phyloP scores from a whole-genome alignment of 306 rosid genomes.

The Medicago arabica region DNA sequence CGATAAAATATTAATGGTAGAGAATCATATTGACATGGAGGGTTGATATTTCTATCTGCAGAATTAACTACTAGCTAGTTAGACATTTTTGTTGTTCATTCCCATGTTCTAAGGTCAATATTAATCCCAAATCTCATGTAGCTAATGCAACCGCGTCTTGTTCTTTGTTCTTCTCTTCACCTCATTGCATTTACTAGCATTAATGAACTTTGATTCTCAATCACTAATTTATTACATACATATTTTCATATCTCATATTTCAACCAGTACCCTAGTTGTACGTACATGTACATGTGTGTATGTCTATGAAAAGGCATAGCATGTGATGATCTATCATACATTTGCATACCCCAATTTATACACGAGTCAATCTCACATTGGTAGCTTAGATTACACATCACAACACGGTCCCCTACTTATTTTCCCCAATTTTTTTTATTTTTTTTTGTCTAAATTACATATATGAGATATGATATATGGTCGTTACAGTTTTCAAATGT shows the following conservation, averaged over 20 bases:
- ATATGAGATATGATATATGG: neutral
- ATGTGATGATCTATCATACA: conserved; percentile 29
- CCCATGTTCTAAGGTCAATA: conserved; percentile 54
- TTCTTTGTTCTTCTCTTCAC: conserved; percentile 29
- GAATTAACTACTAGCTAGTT: neutral
- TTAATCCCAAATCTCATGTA: neutral
- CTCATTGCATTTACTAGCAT: neutral
- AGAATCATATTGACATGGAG: neutral
- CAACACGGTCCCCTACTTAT: conserved; percentile 25
- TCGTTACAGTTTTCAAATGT: conserved; percentile 12
- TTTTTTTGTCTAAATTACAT: neutral
- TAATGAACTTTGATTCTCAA: neutral
- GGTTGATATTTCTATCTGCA: neutral
- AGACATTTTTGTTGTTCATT: neutral
- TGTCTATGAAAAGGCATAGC: conserved; percentile 41
- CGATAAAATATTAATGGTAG: conserved; percentile 37
- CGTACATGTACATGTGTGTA: neutral
- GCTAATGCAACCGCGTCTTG: conserved; percentile 34
- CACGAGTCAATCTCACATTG: conserved; percentile 33
- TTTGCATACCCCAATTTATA: conserved; percentile 1
- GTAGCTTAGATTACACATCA: neutral
- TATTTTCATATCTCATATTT: neutral
- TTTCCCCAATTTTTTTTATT: neutral
- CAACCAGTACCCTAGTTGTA: conserved; percentile 10
- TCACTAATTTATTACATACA: neutral